Percentiles rank a stretch among this genome's conserved stretches.
Conservation (phyloP, 371 early-diverging fungal genomes). For the Mucor circinelloides region DNA sequence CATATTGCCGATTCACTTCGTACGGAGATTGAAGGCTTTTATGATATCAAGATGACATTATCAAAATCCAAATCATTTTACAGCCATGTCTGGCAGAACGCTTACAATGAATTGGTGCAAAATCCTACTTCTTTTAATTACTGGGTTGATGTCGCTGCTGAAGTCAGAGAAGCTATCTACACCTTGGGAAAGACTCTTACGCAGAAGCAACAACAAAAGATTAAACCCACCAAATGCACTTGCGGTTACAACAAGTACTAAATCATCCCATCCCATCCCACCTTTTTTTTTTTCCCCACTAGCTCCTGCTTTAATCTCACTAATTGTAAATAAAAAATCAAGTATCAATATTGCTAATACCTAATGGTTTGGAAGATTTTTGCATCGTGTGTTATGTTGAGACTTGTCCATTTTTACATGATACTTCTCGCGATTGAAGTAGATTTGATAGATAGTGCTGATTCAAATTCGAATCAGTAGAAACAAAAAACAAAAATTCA, state of each 20-base stretch:
- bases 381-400: no score
- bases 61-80: not conserved
- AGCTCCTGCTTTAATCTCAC: not conserved
- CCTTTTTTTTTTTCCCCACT: not conserved
- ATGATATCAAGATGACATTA: constrained; percentile 3
- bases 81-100: constrained; percentile 10
- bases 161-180: constrained; percentile 10
- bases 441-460: no score
- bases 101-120: constrained; percentile 12
- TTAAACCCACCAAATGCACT: not conserved
- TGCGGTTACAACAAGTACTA: not conserved
- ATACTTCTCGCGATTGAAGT: no score
- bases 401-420: no score
- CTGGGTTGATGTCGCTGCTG: constrained; percentile 16
- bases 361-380: no score
- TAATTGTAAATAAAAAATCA: not conserved
- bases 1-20: constrained; percentile 8
- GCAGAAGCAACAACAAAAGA: not conserved
- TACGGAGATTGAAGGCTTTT: not conserved
- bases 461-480: no score
- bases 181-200: constrained; percentile 3
- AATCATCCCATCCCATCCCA: not conserved
- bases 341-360: not conserved
- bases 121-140: constrained; percentile 12
- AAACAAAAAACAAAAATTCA: no score